Base-by-base conservation (phyloP, 352 stramenopile genomes). In the Globisporangium barbulae region DNA sequence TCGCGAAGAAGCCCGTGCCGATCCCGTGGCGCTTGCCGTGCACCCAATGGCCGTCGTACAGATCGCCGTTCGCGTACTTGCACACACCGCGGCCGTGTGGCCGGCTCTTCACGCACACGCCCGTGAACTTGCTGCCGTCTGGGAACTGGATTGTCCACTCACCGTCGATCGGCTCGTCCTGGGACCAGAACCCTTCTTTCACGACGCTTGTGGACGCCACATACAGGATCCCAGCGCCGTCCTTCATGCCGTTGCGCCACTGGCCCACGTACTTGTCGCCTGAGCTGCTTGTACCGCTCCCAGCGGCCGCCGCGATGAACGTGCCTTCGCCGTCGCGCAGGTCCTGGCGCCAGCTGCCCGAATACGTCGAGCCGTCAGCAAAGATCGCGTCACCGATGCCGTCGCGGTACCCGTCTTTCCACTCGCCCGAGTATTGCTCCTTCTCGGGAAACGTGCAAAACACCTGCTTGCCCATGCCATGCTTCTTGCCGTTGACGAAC, bases 41-140 rank as follows among this genome's bases (percentile, higher is more conserved):
- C 12, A 93, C 69, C 89, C 89, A 97, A 57, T 87, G 74, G 1
- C 89, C 89, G 30, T 90, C 83, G 67, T 96, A 97, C 49, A 91
- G 48, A 52, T 96, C 89, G 3, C 89, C 87, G 42, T 89, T 90
- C 44, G 85, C 81, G 48, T 93, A 94, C 50, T 91, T 90, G 63
- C 90, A 87, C 41, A 91, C 75, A 3, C 87, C 87, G 19, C 69
- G 81, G 9, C 87, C 82, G 37, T 93, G 81, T 13, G 84, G 81
- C 28, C 79, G 73, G n/a, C 79, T 74, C 9, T 76, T 77, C 19
- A 90, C 67, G 31, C 84, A 93, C 39, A 79, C 61, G 12, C 84
- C 84, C 12, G 76, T 90, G 67, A 90, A 93, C 60, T 90, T 89
- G 65, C 81, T 91, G 33, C 79, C 71, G 42, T 89, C 81, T 19